Evolutionary conservation across 441 rosid genomes (phyloP).

Genomic region (Manihot esculenta): DNA sequence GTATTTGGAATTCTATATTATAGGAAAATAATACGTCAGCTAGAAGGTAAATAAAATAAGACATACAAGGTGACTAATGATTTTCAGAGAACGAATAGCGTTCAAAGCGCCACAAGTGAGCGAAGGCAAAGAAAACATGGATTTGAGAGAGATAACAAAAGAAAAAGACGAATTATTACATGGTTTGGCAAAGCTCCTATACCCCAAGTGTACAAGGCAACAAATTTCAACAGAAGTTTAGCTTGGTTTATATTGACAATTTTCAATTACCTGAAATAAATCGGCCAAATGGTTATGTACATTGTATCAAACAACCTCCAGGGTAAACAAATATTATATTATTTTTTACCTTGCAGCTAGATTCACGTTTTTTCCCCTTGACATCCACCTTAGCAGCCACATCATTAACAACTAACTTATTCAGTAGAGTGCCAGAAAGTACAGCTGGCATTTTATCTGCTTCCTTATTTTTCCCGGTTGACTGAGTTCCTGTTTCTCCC

Average conservation of each 20-base stretch:
- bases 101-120: not conserved
- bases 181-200: not conserved
- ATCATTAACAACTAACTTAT: conserved; percentile 29
- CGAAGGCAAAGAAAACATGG: not conserved
- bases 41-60: not conserved
- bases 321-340: not conserved
- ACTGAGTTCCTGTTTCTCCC: conserved; percentile 29
- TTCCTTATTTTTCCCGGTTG: conserved; percentile 20
- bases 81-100: not conserved
- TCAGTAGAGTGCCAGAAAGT: conserved; percentile 28
- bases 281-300: not conserved
- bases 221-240: not conserved
- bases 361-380: conserved; percentile 33
- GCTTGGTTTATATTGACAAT: not conserved
- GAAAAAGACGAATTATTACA: not conserved
- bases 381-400: conserved; percentile 33
- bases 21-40: not conserved
- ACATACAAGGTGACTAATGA: not conserved
- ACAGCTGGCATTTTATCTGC: conserved; percentile 31
- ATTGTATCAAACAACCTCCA: not conserved
- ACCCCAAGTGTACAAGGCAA: not conserved
- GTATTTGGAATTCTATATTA: no score
- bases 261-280: not conserved
- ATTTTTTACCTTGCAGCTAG: conserved; percentile 39
- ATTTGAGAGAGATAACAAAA: not conserved